Evolutionary conservation across 139 green algal species (phyloP).

Genomic region (Chlorella ohadii): DNA sequence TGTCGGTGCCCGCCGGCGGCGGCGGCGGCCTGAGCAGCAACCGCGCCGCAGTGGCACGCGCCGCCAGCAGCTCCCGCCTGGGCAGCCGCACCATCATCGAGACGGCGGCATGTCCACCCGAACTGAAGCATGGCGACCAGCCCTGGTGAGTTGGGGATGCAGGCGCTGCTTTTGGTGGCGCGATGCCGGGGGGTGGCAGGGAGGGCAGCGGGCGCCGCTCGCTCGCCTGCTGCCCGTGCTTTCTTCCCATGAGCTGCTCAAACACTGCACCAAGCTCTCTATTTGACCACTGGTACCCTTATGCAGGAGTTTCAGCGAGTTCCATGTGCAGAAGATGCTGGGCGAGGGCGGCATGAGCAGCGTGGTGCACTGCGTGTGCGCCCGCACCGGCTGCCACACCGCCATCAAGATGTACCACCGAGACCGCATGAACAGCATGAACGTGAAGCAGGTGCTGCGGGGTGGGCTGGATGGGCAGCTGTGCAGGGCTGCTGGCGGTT

Average conservation of each 20-base stretch:
- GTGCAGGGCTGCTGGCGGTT: too few species aligned
- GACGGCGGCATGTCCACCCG: conserved; percentile 28
- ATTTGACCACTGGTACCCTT: too few species aligned
- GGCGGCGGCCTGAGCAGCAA: not conserved
- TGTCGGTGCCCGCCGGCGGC: not conserved
- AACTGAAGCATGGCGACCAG: conserved; percentile 25
- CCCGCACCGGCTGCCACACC: conserved; percentile 49
- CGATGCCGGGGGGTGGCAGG: not conserved
- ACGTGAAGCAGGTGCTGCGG: conserved; percentile 44
- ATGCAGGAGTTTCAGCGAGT: conserved; percentile 35
- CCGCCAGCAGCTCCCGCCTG: not conserved
- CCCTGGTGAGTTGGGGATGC: conserved; percentile 11
- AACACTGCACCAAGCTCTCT: too few species aligned
- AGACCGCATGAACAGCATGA: conserved; percentile 68
- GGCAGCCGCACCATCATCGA: conserved; percentile 39
- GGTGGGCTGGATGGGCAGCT: too few species aligned
- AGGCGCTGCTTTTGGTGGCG: not conserved
- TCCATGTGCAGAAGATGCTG: conserved; percentile 31
- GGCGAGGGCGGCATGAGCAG: conserved; percentile 44
- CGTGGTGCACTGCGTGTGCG: conserved; percentile 58
- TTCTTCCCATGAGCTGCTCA: too few species aligned
- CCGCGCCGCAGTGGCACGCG: not conserved
- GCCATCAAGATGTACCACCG: conserved; percentile 87
- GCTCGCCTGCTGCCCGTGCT: too few species aligned
- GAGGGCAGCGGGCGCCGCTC: not conserved